Evolutionary conservation across 2,329 filamentous ascomycete species (phyloP), one percentile per base, ranked within the genome.

Genomic region (Dothidotthia symphoricarpi): DNA sequence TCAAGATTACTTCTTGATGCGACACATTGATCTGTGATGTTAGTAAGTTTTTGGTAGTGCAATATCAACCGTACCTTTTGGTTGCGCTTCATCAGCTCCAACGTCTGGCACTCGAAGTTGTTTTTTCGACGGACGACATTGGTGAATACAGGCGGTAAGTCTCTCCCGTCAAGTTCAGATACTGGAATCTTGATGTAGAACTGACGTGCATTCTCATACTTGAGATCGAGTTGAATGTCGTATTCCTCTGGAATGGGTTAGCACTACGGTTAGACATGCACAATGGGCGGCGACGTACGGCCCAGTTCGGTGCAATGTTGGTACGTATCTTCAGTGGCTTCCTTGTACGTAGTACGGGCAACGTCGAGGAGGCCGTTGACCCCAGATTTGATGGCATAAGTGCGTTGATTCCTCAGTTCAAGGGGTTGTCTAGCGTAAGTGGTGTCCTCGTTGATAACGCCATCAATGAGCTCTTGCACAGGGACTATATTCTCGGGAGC

Each of bases 351-450:
- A 55, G 89, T 85, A 4, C 90, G 80, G 24, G 88, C 87, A 25
- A 96, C 86, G 66, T 96, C 91, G 3, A 97, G 78, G 39, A 96
- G 77, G 2, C 87, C 87, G 53, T 88, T 89, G 28, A 93, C 81
- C 0, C 88, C 87, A 30, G 88, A 81, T 77, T 85, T 93, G 22
- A 97, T 84, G 15, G 91, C 91, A 69, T 94, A 96, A 1, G 85
- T 87, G 47, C 91, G 77, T 61, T 97, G 91, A 45, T 96, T 95
- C 11, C 90, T 80, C 39, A 95, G 73, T 45, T 96, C 91, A 4
- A 97, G 74, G 0, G 93, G 85, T 15, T 83, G 81, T 31, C 77
- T 86, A 41, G 87, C 85, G 51, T 86, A 94, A 0, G 76, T 78
- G 0, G 89, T 86, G 59, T 95, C 86, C 7, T 86, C 78, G 47